Base-by-base conservation (phyloP, 2,329 filamentous ascomycete species). In the Colletotrichum musae region DNA sequence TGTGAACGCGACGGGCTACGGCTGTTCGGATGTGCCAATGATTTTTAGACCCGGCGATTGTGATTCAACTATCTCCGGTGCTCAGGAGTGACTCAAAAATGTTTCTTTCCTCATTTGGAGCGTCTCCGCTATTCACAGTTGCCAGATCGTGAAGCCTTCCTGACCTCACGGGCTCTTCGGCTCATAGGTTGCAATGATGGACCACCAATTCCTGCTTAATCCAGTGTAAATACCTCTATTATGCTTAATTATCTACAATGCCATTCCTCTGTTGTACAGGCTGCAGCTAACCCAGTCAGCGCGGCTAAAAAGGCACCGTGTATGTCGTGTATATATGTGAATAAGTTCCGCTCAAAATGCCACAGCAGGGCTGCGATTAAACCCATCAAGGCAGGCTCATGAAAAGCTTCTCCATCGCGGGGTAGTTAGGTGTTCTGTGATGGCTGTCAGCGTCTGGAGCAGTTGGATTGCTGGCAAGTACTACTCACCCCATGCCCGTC, bases 341-440 rank as follows among this genome's bases (percentile, higher is more conserved):
- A 68, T 65, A 24, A 24, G 65, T 65, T 59, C 16, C 43, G 53
- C 53, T 13, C 39, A 16, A 21, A 47, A 51, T 18, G 28, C 21
- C 32, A n/a, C 32, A 15, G n/a, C 39, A 36, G 43, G 39, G 16
- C n/a, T 48, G n/a, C 13, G 15, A 52, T 39, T 65, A 69, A 43
- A 16, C 32, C 21, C 18, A 18, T 71, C 15, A 72, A 48, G 70
- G 70, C 41, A 72, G 45, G 21, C 64, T 54, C 62, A 72, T 62
- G 32, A 72, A 72, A 4, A 72, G 54, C 47, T 65, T 64, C 62
- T 71, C 70, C 70, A 72, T 70, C 41, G 58, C 65, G 15, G 61
- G 66, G 24, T 68, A 72, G 21, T 71, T 72, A 43, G 71, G 71
- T 47, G 71, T 72, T 24, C 71, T 72, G 12, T 6, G 16, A 48